Percentiles rank a stretch among this genome's conserved stretches.
Conservation (phyloP, 129 eudicot species). For the Chrysanthemum makinoi region DNA sequence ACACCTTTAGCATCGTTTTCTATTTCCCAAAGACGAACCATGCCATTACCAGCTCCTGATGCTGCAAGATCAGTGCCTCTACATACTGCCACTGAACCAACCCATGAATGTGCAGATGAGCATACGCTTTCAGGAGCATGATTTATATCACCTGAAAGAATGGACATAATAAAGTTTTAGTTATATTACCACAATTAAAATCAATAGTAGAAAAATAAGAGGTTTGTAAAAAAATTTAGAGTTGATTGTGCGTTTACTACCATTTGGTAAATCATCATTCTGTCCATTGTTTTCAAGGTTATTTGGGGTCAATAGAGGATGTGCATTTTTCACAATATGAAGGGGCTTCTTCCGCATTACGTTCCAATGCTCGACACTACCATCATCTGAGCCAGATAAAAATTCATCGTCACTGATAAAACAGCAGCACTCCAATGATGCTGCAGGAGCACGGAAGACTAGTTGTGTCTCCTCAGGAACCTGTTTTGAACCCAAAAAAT, state of each 20-base stretch:
- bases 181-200: background rate
- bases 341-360: conserved; percentile 75
- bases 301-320: conserved; percentile 35
- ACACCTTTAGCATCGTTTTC: conserved; percentile 74
- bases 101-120: conserved; percentile 74
- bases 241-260: conserved; percentile 44
- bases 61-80: conserved; percentile 94
- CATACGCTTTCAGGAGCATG: conserved; percentile 24
- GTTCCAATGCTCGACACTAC: conserved; percentile 90
- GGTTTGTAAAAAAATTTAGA: background rate
- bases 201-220: background rate
- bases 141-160: conserved; percentile 35
- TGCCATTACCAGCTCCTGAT: conserved; percentile 96
- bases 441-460: conserved; percentile 76
- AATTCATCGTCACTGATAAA: conserved; percentile 83
- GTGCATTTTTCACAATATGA: conserved; percentile 85
- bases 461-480: conserved; percentile 90
- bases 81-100: conserved; percentile 80
- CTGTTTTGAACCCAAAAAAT: conserved; percentile 32
- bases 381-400: conserved; percentile 97
- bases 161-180: background rate
- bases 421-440: conserved; percentile 88
- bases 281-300: conserved; percentile 29
- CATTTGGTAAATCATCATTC: conserved; percentile 48
- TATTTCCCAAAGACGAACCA: conserved; percentile 74